Base-by-base conservation (phyloP, 1,284 basidiomycete species). In the Tylopilus sp. region DNA sequence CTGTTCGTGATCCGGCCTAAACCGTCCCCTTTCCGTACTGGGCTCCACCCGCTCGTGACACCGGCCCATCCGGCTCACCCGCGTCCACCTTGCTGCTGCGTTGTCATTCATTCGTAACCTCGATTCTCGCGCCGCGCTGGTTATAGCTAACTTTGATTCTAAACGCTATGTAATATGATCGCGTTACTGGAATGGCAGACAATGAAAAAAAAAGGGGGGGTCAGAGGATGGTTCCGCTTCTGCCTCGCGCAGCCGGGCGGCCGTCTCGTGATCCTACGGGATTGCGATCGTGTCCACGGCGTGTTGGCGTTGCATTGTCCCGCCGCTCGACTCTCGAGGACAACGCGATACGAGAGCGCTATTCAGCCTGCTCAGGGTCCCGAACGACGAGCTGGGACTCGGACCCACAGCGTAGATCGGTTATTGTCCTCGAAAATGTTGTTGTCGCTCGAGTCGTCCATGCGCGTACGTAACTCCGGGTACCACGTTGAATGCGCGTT, bases 401-500 rank as follows among this genome's bases (percentile, higher is more conserved):
- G 44, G 19, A 26, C 58, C 58, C 50, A 59, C 58, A 63, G 29
- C 2, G 46, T 59, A 49, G n/a, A n/a, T n/a, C n/a, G n/a, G n/a
- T n/a, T n/a, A n/a, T n/a, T n/a, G n/a, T n/a, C n/a, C n/a, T n/a
- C n/a, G n/a, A n/a, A n/a, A n/a, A n/a, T n/a, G n/a, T n/a, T n/a
- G n/a, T 33, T 10, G 31, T 53, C 41, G 52, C 59, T 51, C 37
- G 30, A 37, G 13, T 42, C 13, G 33, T 56, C 41, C 41, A 25
- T 29, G n/a, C 31, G 19, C 26, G 44, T 59, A 63, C 64, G 63
- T 66, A 65, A 66, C 53, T 26, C 45, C 6, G 11, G 42, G 28
- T 44, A 43, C 59, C 61, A 66, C 63, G 63, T 53, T 53, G 58
- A 61, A 49, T 34, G 49, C 49, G 56, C 61, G 47, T 61, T 64